Evolutionary conservation across 768 basidiomycete species (phyloP), one percentile per base, ranked within the genome.

Genomic region (Agaricus subrufescens): DNA sequence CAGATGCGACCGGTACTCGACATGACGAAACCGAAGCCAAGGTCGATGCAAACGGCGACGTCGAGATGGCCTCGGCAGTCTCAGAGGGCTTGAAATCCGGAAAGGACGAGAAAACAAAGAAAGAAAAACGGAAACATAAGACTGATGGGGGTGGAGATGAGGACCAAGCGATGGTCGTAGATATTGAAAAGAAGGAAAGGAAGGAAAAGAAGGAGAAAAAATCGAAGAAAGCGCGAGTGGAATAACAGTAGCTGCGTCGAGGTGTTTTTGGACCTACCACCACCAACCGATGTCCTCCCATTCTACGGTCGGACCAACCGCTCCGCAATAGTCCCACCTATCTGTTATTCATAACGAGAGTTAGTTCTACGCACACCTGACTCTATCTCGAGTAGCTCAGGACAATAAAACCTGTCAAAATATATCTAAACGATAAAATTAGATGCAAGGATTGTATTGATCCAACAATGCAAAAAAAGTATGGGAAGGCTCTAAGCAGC

Each of bases 321-420:
- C 34, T 34, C 34, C 34, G 48, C 11, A 23, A 48, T 31, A 95
- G 94, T 89, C 91, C 75, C 91, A 94, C 77, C 88, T 88, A 71
- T 94, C 91, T 86, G 86, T 89, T 15, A 86, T 97, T 58, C 86
- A 95, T 64, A 96, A 19, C 19, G 19, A 19, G 19, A 19, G 19
- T 19, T 19, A 19, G 19, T 19, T 19, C 19, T 19, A 19, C 19
- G 19, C 19, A 19, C 19, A 19, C 19, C 19, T 19, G 19, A 19
- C 19, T 19, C 19, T 19, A 19, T 19, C 19, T 19, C 19, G 19
- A 19, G 19, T 19, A 19, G 19, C 19, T 19, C 19, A 19, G 19
- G 19, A 19, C 19, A 19, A 19, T 19, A 19, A 19, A 19, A 19
- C 19, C 19, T 19, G 19, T 19, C 19, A 19, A 19, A 19, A 19